Percentiles rank a stretch among this genome's conserved stretches.
Evolutionary conservation across 2,329 filamentous ascomycete species (phyloP).

Genomic region (Scedosporium apiospermum): DNA sequence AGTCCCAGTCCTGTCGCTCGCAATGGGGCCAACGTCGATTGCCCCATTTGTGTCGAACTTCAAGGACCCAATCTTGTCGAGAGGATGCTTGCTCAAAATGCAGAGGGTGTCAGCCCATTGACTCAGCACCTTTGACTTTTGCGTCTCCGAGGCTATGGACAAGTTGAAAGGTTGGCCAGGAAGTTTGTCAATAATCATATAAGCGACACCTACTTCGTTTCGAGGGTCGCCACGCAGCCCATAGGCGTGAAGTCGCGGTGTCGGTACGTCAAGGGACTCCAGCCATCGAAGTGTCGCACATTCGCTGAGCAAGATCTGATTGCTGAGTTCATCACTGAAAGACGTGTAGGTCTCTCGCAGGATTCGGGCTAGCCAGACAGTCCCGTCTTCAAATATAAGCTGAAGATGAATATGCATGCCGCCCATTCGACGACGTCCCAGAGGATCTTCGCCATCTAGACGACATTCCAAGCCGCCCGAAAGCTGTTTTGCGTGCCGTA

Average conservation of each 20-base stretch:
- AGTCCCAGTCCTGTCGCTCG: slow-evolving; percentile 9
- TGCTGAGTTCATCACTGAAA: slow-evolving; percentile 6
- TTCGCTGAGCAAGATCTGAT: slow-evolving; percentile 9
- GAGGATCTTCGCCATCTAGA: slow-evolving; percentile 10
- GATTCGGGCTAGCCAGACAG: slow-evolving; percentile 9
- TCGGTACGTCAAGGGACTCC: slow-evolving; percentile 16
- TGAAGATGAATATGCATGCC: slow-evolving; percentile 10
- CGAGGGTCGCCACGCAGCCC: slow-evolving; percentile 13
- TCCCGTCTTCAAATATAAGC: slow-evolving; percentile 8
- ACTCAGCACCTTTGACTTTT: slow-evolving; percentile 12
- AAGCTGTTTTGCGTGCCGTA: slow-evolving; percentile 11
- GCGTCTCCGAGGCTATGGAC: slow-evolving; percentile 10
- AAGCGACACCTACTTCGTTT: slow-evolving; percentile 16
- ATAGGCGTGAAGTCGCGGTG: slow-evolving; percentile 14
- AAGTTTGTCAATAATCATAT: slow-evolving; percentile 17
- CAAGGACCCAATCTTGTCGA: slow-evolving; percentile 7
- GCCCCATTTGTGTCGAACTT: slow-evolving; percentile 1
- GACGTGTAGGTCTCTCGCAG: slow-evolving; percentile 7
- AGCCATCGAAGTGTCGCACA: slow-evolving; percentile 11
- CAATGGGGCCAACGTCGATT: slow-evolving; percentile 8
- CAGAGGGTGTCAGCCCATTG: slow-evolving; percentile 13
- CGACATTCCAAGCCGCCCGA: slow-evolving; percentile 8
- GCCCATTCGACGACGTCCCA: slow-evolving; percentile 6
- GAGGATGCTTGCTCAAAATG: slow-evolving; percentile 4
- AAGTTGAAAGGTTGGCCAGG: slow-evolving; percentile 14